phyloP scores from a whole-genome alignment of 2,329 filamentous ascomycete species.

The Hypoxylon sp. region DNA sequence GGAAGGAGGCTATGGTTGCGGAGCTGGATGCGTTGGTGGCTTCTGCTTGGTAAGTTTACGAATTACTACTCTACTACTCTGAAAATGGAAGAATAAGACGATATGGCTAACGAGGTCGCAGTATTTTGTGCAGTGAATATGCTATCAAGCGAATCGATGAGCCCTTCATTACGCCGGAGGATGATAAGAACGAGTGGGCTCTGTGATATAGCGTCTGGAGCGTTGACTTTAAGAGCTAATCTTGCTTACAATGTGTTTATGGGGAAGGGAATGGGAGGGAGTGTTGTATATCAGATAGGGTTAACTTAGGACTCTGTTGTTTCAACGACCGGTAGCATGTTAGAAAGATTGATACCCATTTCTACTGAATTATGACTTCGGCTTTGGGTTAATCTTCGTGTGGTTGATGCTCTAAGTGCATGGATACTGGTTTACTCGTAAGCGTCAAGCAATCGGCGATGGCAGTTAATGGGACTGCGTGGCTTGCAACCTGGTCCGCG shows the following conservation, averaged over 20 bases:
- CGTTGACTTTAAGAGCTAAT: constrained; percentile 1
- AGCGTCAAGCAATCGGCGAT: background rate
- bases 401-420: background rate
- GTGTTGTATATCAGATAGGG: constrained; percentile 35
- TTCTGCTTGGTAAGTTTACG: constrained; percentile 79
- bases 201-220: constrained; percentile 59
- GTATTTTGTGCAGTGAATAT: constrained; percentile 93
- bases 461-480: background rate
- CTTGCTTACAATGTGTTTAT: constrained; percentile 18
- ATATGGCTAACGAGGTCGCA: constrained; percentile 55
- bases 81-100: background rate
- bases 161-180: constrained; percentile 83
- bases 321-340: constrained; percentile 14
- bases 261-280: background rate
- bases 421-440: background rate
- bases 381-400: constrained; percentile 1
- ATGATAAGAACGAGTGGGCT: constrained; percentile 86
- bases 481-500: background rate
- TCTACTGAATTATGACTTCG: constrained; percentile 6
- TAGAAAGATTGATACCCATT: constrained; percentile 43
- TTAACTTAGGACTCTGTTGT: constrained; percentile 13
- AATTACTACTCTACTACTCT: constrained; percentile 22
- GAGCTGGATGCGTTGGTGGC: constrained; percentile 95
- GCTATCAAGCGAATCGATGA: constrained; percentile 96
- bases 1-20: constrained; percentile 84